Base-by-base conservation (phyloP, 805 yeast species). In the Ogataea neopini region DNA sequence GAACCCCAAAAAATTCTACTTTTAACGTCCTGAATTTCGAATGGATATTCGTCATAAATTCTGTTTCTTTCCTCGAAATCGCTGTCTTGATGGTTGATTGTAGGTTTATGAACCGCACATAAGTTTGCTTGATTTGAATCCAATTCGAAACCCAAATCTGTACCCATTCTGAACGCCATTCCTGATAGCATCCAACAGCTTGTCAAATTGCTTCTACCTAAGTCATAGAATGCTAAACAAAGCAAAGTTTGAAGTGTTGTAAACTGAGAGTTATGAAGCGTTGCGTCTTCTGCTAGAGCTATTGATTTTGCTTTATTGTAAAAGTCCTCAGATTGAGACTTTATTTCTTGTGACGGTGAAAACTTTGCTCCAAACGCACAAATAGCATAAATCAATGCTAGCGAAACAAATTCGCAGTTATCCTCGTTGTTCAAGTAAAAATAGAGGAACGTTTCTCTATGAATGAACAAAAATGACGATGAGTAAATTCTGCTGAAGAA, bases 1-100 rank as follows among this genome's bases (percentile, higher is more conserved):
- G 81, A 74, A 2, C 86, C 86, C 86, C 86, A 81, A 59, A 78
- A 81, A 10, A 81, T 78, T 47, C 86, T 69, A 37, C 80, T 73
- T 51, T 84, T 69, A 46, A 81, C 59, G 17, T 55, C 53, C n/a
- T 35, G 42, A 2, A 55, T 23, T 19, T 53, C 57, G 44, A 51
- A 53, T 2, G 57, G 57, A 30, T 50, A 50, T 17, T 79, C 40
- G 73, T 78, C 28, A 22, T 20, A 37, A 13, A 44, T 17, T 6
- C 18, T 40, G 28, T 44, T 32, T 10, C 48, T 6, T 18, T 38
- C 41, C 1, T 13, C 22, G 3, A 19, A 23, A 8, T 30, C 45
- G 35, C 17, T 30, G 17, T 30, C 18, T 8, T 6, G 6, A n/a
- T 17, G 32, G 2, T 30, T 23, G 29, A 43, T 36, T 5, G 39